phyloP scores from a whole-genome alignment of 495 filamentous ascomycete species.

The Zalerion maritima region DNA sequence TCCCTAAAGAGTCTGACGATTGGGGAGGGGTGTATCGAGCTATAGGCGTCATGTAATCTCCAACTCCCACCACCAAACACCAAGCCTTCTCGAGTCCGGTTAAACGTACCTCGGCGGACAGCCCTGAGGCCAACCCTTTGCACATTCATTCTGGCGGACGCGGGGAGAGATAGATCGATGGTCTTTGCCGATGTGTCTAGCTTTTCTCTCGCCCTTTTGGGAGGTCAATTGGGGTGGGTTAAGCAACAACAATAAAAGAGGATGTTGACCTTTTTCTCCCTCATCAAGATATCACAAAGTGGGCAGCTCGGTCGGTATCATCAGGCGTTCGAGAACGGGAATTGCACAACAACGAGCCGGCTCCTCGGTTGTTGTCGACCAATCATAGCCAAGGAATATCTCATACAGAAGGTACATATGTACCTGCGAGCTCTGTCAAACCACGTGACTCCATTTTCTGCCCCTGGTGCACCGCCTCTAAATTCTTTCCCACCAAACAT shows the following conservation, averaged over 20 bases:
- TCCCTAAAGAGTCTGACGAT: conserved; percentile 28
- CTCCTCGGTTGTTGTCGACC: conserved; percentile 6
- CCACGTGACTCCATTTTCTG: conserved; percentile 1
- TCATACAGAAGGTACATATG: neutral
- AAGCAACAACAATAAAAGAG: conserved; percentile 7
- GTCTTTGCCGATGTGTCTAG: neutral
- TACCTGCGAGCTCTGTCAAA: neutral
- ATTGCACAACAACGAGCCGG: conserved; percentile 8
- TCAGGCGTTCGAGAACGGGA: conserved; percentile 5
- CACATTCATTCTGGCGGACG: conserved; percentile 41
- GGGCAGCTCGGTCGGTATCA: neutral
- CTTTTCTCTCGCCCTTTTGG: neutral
- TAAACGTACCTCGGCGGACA: conserved; percentile 53
- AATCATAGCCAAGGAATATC: conserved; percentile 3
- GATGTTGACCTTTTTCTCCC: conserved; percentile 7
- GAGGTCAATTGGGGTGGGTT: conserved; percentile 2
- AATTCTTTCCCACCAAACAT: neutral
- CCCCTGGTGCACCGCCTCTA: conserved; percentile 2
- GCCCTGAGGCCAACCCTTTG: conserved; percentile 52
- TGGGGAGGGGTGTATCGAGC: conserved; percentile 1
- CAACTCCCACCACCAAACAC: too few relatives aligned
- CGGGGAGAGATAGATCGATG: conserved; percentile 5
- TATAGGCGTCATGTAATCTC: conserved; percentile 2
- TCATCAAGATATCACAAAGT: neutral
- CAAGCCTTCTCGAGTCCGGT: too few relatives aligned